phyloP scores from a whole-genome alignment of 2,329 filamentous ascomycete genomes.

The Fusarium chuoi region DNA sequence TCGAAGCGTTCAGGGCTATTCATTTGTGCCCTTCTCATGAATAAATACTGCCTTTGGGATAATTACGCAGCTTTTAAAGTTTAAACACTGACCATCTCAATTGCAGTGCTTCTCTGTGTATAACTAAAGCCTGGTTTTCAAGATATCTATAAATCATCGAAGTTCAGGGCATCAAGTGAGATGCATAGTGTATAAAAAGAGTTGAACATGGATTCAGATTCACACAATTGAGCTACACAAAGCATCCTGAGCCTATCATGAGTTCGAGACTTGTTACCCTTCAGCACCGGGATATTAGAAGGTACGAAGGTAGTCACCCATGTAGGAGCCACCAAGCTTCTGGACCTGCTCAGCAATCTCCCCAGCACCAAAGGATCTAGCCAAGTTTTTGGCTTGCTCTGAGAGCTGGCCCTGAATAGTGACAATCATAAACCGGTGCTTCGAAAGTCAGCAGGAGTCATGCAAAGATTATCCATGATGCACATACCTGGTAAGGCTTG shows the following conservation, averaged over 20 bases:
- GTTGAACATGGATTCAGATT: rapidly evolving
- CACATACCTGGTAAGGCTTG: conserved; percentile 28
- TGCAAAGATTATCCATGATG: rapidly evolving
- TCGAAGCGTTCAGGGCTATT: no score
- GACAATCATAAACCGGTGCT: conserved; percentile 31
- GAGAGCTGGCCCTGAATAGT: conserved; percentile 10
- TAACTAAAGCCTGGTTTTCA: no score
- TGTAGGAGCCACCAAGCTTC: conserved; percentile 21
- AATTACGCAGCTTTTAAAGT: no score
- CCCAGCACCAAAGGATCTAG: conserved; percentile 13
- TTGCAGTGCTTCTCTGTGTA: no score
- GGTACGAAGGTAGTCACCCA: conserved; percentile 28
- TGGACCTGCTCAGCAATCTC: conserved; percentile 15
- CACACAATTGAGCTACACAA: rapidly evolving
- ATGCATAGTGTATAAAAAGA: rapidly evolving
- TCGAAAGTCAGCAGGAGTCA: rapidly evolving
- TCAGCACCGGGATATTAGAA: not conserved
- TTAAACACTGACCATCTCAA: no score
- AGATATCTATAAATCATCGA: rapidly evolving
- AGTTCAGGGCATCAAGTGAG: rapidly evolving
- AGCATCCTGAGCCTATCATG: rapidly evolving
- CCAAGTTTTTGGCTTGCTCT: conserved; percentile 13
- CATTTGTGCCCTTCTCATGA: no score
- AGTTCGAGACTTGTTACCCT: rapidly evolving
- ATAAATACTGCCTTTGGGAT: no score